Base-by-base conservation (phyloP, 1,284 basidiomycete species). In the Microbotryum scabiosae region DNA sequence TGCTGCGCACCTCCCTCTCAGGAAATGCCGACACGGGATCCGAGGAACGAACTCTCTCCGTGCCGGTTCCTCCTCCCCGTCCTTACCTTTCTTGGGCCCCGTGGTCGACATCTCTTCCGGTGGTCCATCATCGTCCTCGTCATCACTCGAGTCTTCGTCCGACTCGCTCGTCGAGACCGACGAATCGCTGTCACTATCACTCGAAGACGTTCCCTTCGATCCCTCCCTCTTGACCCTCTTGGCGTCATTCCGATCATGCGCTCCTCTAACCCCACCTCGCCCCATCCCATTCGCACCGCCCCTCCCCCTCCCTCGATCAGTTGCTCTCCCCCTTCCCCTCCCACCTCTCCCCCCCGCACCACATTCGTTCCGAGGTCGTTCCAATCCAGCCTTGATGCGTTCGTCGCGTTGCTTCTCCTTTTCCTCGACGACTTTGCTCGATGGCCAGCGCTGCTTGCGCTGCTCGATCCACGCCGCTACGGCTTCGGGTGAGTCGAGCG, bases 391-490 rank as follows among this genome's bases (percentile, higher is more conserved):
- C 21, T 84, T 84, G 43, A 83, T 76, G 5, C 90, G 89, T 64
- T 90, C 88, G 60, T 85, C 81, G 79, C 76, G 73, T 82, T 88
- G 72, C 79, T 79, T 74, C 81, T 85, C 73, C 79, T 90, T 92
- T 54, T 93, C 88, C 61, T 82, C 82, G 1, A 89, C 79, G 21
- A 83, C 81, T 53, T 78, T 72, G 18, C 79, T 74, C 18, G 84
- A 87, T 4, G 92, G 92, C 79, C 86, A 97, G 21, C 86, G 82
- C 64, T 83, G 84, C 75, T 83, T 90, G 51, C 92, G 84, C 70
- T 96, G 91, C 32, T 82, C 84, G 57, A 93, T 82, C 92, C 92
- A 97, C 46, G 81, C 82, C 14, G 82, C 83, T 60, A 96, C 79
- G 18, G 85, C 82, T 72, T 91, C 90, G 8, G 86, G 87, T 1